These are phyloP conservation scores for Dissoconium aciculare DNA, from an alignment of 2,329 filamentous ascomycete genomes.

Conservation along the genomic window DNA sequence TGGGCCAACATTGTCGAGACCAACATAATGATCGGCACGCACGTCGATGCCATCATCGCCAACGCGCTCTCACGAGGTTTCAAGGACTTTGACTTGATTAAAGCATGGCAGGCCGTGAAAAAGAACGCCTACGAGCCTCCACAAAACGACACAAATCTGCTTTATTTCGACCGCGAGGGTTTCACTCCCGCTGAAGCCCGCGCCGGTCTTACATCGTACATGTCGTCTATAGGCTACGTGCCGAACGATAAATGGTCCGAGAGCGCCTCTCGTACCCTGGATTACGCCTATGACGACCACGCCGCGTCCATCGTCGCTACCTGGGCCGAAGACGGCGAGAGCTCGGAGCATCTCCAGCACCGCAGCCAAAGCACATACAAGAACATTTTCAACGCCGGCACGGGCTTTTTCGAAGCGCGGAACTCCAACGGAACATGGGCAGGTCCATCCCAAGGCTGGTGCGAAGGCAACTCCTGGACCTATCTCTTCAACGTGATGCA, in stretches of 20 bases:
- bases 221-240: slow-evolving; percentile 33
- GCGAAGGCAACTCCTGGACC: slow-evolving; percentile 37
- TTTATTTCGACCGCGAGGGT: slow-evolving; percentile 36
- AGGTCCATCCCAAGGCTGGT: slow-evolving; percentile 32
- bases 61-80: slow-evolving; percentile 33
- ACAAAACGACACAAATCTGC: slow-evolving; percentile 28
- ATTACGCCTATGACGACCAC: slow-evolving; percentile 35
- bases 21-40: slow-evolving; percentile 38
- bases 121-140: slow-evolving; percentile 34
- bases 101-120: slow-evolving; percentile 31
- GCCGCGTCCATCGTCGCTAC: slow-evolving; percentile 30
- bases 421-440: slow-evolving; percentile 35
- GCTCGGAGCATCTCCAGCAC: slow-evolving; percentile 21
- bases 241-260: slow-evolving; percentile 36
- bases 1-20: slow-evolving; percentile 38
- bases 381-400: slow-evolving; percentile 30
- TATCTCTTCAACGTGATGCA: slow-evolving; percentile 38
- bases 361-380: slow-evolving; percentile 31
- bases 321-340: slow-evolving; percentile 24
- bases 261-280: slow-evolving; percentile 32
- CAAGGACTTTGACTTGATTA: slow-evolving; percentile 28
- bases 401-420: slow-evolving; percentile 34
- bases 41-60: slow-evolving; percentile 35
- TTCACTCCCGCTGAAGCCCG: slow-evolving; percentile 33
- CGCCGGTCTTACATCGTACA: slow-evolving; percentile 33